A percentile compares a stretch with the other conserved stretches of the same genome.
Evolutionary conservation across 495 filamentous ascomycete genomes (phyloP).

Genomic region (Penicillium argentinense): DNA sequence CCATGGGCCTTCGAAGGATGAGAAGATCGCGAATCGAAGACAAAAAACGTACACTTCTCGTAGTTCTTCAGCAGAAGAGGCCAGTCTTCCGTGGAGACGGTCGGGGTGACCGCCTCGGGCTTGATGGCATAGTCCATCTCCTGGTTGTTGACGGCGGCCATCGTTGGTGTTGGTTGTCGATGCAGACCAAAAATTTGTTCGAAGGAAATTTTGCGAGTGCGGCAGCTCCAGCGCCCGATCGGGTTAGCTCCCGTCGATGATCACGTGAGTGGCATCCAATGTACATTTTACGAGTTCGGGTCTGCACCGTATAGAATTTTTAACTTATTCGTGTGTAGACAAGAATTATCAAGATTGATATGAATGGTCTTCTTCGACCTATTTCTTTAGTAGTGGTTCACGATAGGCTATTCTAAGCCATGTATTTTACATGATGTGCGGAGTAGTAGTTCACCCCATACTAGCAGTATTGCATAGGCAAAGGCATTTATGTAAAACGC

Average conservation of each 20-base stretch:
- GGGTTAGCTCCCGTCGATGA: constrained; percentile 26
- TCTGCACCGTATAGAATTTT: too few relatives aligned
- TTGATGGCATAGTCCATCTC: constrained; percentile 81
- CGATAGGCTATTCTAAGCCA: too few relatives aligned
- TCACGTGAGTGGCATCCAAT: constrained; percentile 13
- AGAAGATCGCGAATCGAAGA: constrained; percentile 15
- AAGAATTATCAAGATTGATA: too few relatives aligned
- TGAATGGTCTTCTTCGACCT: too few relatives aligned
- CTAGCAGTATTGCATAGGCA: too few relatives aligned
- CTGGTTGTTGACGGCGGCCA: constrained; percentile 61
- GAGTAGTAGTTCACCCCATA: too few relatives aligned
- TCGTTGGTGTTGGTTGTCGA: constrained; percentile 30
- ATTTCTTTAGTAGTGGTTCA: too few relatives aligned
- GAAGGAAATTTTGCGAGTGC: constrained; percentile 41
- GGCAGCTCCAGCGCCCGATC: constrained; percentile 30
- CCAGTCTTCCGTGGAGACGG: constrained; percentile 76
- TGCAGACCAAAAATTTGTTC: constrained; percentile 30
- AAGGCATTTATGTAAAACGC: too few relatives aligned
- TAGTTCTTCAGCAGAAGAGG: constrained; percentile 93
- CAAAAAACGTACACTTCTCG: constrained; percentile 64
- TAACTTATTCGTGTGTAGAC: too few relatives aligned
- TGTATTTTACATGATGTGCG: too few relatives aligned
- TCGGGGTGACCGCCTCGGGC: constrained; percentile 71
- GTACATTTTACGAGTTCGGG: background rate
- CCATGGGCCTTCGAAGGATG: background rate